Base-by-base conservation (phyloP, 306 rosid genomes). In the Ziziphus jujuba region DNA sequence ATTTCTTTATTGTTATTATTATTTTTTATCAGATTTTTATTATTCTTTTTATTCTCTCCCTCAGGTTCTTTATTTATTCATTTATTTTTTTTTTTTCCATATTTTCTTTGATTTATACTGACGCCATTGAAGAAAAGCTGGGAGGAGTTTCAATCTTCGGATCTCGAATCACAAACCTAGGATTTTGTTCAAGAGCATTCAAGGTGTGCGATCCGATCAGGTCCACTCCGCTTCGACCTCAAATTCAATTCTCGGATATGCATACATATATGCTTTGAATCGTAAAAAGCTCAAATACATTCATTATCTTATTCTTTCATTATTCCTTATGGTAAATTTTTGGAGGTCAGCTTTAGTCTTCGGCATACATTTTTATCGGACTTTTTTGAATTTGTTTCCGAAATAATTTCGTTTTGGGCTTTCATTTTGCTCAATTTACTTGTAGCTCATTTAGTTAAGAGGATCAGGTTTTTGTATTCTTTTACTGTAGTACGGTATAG, bases 111-210 rank as follows among this genome's bases (percentile, higher is more conserved):
- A 10, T 40, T 47, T 77, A 36, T 65, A 23, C 73, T 56, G 78
- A 66, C 69, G 80, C 80, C 80, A 66, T 83, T 76, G 78, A 61
- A 79, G 81, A 67, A 81, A 67, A 72, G 71, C 83, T 72, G 64
- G 71, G 61, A 49, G 56, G 63, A 72, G 57, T 55, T 48, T 57
- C 64, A 48, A 53, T 79, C 76, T 77, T 73, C 65, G 65, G 91
- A 88, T 88, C 89, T 81, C 82, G 63, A 64, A 69, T 69, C 68
- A 23, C 59, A 69, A 87, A 82, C 86, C 80, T 85, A 73, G 72
- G 73, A 58, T 55, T 62, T 62, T 51, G 34, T 44, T 43, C 63
- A 16, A 28, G 47, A 59, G 48, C 74, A 40, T 66, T 63, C 50
- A 57, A 69, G 9, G 65, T 48, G 19, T 51, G 69, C 81, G 79